These are phyloP conservation scores for Dryas drummondii DNA, from an alignment of 306 rosid genomes.

Conservation along the genomic window DNA sequence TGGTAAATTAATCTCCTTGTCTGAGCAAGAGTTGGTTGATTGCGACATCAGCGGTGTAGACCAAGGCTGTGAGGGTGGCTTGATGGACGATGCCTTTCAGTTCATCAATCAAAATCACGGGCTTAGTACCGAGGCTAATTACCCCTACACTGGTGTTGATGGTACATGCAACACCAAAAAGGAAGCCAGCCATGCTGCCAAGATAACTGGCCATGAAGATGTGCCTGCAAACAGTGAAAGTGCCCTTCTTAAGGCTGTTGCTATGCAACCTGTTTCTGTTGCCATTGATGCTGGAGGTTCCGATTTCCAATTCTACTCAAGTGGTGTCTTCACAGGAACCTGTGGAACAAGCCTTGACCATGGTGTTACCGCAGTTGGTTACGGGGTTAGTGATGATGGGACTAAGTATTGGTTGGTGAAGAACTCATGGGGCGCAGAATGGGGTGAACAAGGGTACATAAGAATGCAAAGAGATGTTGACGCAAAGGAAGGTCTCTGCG, in stretches of 20 bases:
- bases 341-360: slow-evolving; percentile 42
- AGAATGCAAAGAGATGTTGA: slow-evolving; percentile 33
- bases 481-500: slow-evolving; percentile 33
- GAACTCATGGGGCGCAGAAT: slow-evolving; percentile 42
- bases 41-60: slow-evolving; percentile 40
- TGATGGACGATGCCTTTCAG: slow-evolving; percentile 48
- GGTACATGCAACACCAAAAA: slow-evolving; percentile 34
- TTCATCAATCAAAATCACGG: slow-evolving; percentile 38
- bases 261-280: slow-evolving; percentile 39
- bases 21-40: slow-evolving; percentile 46
- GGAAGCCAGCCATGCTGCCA: slow-evolving; percentile 9
- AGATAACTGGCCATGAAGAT: slow-evolving; percentile 37
- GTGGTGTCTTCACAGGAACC: slow-evolving; percentile 40
- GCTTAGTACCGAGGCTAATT: slow-evolving; percentile 33
- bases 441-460: slow-evolving; percentile 48
- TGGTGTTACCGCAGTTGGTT: slow-evolving; percentile 45
- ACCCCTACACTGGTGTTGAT: slow-evolving; percentile 33
- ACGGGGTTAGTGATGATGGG: slow-evolving; percentile 32
- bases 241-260: slow-evolving; percentile 36
- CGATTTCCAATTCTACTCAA: slow-evolving; percentile 34
- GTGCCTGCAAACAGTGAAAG: slow-evolving; percentile 35
- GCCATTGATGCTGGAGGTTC: slow-evolving; percentile 46
- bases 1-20: slow-evolving; percentile 33
- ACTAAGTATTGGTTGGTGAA: slow-evolving; percentile 48
- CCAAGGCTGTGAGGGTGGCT: slow-evolving; percentile 43